Evolutionary conservation across 2,329 filamentous ascomycete species (phyloP).

Genomic region (Colletotrichum tabaci): DNA sequence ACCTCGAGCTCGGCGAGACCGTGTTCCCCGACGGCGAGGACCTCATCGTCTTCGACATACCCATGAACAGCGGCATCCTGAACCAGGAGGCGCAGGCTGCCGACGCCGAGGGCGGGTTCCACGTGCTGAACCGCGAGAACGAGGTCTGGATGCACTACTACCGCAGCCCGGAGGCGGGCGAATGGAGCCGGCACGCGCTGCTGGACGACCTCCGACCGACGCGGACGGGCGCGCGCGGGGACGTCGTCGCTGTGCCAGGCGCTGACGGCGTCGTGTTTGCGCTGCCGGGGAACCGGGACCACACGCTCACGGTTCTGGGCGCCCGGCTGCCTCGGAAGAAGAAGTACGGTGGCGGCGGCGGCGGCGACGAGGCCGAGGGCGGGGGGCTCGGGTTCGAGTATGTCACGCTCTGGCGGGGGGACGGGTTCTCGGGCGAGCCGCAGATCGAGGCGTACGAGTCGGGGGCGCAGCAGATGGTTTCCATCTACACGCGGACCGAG

Average conservation of each 20-base stretch:
- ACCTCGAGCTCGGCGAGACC: conserved; percentile 35
- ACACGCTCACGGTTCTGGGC: conserved; percentile 31
- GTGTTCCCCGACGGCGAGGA: conserved; percentile 35
- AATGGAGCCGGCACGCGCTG: conserved; percentile 29
- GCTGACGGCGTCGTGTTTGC: conserved; percentile 26
- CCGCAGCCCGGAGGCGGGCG: conserved; percentile 16
- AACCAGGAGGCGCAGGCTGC: conserved; percentile 40
- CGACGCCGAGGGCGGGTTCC: conserved; percentile 32
- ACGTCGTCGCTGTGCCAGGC: conserved; percentile 28
- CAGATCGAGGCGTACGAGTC: conserved; percentile 34
- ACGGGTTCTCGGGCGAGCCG: conserved; percentile 39
- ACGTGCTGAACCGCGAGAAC: conserved; percentile 38
- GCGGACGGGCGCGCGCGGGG: conserved; percentile 33
- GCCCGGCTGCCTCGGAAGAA: conserved; percentile 3
- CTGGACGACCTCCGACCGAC: conserved; percentile 22
- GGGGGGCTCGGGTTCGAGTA: conserved; percentile 6
- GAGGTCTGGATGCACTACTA: conserved; percentile 39
- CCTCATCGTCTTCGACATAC: conserved; percentile 38
- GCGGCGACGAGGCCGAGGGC: not conserved
- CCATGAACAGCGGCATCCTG: conserved; percentile 33
- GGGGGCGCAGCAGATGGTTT: conserved; percentile 23
- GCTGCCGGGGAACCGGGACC: conserved; percentile 33
- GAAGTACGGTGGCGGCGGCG: no score
- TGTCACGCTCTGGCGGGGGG: conserved; percentile 21
- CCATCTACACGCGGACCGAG: conserved; percentile 36